These are phyloP conservation scores for Penicillium dipodomyicola DNA, from an alignment of 495 filamentous ascomycete species.

Conservation along the genomic window DNA sequence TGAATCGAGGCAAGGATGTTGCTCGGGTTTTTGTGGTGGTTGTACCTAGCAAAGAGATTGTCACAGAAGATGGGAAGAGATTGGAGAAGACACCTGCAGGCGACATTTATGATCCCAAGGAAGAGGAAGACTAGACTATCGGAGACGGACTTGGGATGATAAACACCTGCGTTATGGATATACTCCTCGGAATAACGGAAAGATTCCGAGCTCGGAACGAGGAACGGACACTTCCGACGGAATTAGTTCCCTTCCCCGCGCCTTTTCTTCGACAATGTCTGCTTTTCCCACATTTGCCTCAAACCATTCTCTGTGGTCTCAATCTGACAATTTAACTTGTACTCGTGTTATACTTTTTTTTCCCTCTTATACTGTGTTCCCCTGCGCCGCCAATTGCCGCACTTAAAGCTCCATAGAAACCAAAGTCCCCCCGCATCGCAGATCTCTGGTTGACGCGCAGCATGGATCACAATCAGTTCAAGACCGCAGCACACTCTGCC, in stretches of 20 bases:
- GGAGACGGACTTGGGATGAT: not conserved
- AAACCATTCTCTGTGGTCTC: not conserved
- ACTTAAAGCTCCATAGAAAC: not conserved
- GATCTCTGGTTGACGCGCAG: slow-evolving; percentile 5
- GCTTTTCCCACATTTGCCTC: not conserved
- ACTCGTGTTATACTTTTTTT: not conserved
- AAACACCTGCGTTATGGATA: not conserved
- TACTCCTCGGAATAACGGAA: slow-evolving; percentile 4
- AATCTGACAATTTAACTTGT: not conserved
- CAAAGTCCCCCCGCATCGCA: slow-evolving; percentile 1
- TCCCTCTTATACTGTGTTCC: not conserved
- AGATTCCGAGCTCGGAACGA: slow-evolving; percentile 7
- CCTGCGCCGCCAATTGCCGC: not conserved
- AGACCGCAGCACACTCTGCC: slow-evolving; percentile 73
- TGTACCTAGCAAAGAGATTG: slow-evolving; percentile 24
- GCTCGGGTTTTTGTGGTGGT: slow-evolving; percentile 26
- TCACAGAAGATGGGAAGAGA: slow-evolving; percentile 17
- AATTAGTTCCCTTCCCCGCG: slow-evolving; percentile 10
- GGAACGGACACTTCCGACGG: not conserved
- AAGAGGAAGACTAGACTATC: slow-evolving; percentile 18
- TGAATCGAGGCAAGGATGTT: slow-evolving; percentile 24
- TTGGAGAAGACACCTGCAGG: slow-evolving; percentile 28
- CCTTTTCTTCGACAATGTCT: not conserved
- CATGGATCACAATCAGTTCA: slow-evolving; percentile 85
- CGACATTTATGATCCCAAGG: slow-evolving; percentile 23